Evolutionary conservation across 805 yeast genomes (phyloP), one percentile per base, ranked within the genome.

Genomic region (Suhomyces sp.): DNA sequence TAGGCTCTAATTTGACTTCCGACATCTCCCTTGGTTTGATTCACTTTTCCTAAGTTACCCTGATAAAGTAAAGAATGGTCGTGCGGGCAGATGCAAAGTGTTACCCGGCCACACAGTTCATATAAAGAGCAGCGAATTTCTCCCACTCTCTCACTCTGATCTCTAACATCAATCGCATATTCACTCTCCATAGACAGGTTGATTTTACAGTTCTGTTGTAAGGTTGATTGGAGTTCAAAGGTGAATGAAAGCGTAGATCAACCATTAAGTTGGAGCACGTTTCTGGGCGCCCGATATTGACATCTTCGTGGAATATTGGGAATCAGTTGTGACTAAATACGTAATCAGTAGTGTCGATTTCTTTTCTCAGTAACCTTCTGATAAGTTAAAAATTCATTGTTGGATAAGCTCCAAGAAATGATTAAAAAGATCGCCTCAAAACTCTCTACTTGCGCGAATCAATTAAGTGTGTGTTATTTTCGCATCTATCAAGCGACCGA

Each of bases 251-350:
- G 75, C 75, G 75, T 70, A 71, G 65, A 71, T 39, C 35, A 62
- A 71, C 73, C 75, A 58, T 58, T 60, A 48, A 54, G 54, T 56
- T 56, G 74, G 74, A 67, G 76, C 71, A 69, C 75, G 76, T 71
- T 71, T 59, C 76, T 71, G 76, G 76, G 76, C 76, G 75, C 76
- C 76, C 62, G 76, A 59, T 68, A 65, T 70, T 71, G 76, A 71
- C 72, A 61, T 47, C 49, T 51, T 48, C 55, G 60, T 71, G 76
- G 72, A 65, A 70, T 64, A 65, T 62, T 71, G 76, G 76, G 76
- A 71, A 71, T 71, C 76, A 71, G 76, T 71, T 71, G 75, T 70
- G 74, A 59, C 76, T 71, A 71, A 62, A 71, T 68, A 31, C 21
- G 20, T 22, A 19, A 31, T 25, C 46, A 25, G 46, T 24, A 43